Conservation (phyloP, 441 rosid genomes). For the Gossypium schwendimanii region DNA sequence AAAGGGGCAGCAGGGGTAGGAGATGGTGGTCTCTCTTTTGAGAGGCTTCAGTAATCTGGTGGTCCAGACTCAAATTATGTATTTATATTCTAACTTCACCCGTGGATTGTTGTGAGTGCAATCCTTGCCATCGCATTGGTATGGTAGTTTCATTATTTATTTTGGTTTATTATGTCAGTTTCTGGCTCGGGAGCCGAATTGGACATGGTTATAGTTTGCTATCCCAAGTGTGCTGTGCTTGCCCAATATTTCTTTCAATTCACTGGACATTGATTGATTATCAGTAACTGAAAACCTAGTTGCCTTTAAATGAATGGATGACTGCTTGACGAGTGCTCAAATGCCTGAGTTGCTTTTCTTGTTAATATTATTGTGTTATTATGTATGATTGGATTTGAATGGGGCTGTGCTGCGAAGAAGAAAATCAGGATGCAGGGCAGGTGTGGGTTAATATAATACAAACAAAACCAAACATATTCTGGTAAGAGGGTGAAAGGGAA, state of each 20-base stretch:
- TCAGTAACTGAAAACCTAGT: background rate
- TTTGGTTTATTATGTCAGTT: background rate
- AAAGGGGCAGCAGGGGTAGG: constrained; percentile 52
- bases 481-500: no score
- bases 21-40: constrained; percentile 83
- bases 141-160: background rate
- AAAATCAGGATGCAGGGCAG: background rate
- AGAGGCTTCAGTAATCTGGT: constrained; percentile 5
- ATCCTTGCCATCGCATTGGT: background rate
- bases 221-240: background rate
- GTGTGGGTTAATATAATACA: background rate
- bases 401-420: background rate
- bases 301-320: background rate
- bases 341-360: background rate
- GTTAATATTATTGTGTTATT: background rate
- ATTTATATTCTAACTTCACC: background rate
- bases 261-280: background rate
- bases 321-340: background rate
- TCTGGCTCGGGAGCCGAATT: background rate
- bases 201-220: background rate
- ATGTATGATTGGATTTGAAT: background rate
- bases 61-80: background rate
- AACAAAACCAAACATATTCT: background rate
- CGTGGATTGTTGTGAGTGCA: background rate
- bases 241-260: background rate